Conservation (phyloP, 148 eudicot genomes). For the Talinum fruticosum region DNA sequence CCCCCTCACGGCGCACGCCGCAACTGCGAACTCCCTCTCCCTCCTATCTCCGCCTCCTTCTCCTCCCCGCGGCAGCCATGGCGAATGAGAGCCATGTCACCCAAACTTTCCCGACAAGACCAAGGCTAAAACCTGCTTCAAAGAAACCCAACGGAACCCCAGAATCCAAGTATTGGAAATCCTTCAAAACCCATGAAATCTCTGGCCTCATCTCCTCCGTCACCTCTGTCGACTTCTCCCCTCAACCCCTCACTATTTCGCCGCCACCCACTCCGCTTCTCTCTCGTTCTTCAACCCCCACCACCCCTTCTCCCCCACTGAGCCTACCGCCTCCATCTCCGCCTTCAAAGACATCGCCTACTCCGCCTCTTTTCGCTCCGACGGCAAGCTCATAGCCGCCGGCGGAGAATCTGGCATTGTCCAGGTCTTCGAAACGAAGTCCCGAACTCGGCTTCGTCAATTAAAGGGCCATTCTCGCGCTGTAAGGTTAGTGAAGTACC, state of each 20-base stretch:
- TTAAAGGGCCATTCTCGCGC: slow-evolving; percentile 56
- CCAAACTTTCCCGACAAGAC: slow-evolving; percentile 49
- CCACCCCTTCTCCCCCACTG: slow-evolving; percentile 34
- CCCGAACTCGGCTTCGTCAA: slow-evolving; percentile 47
- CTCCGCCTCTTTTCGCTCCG: slow-evolving; percentile 70
- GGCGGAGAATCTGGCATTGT: slow-evolving; percentile 47
- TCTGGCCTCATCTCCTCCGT: slow-evolving; percentile 45
- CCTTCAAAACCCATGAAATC: slow-evolving; percentile 58
- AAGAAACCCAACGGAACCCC: slow-evolving; percentile 46
- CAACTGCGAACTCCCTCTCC: background rate
- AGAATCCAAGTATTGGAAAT: slow-evolving; percentile 73
- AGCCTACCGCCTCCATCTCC: slow-evolving; percentile 38
- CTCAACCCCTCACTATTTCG: slow-evolving; percentile 54
- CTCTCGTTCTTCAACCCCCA: slow-evolving; percentile 52
- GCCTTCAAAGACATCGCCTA: slow-evolving; percentile 58
- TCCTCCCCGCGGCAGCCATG: slow-evolving; percentile 4
- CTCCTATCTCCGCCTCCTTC: background rate
- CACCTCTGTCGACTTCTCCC: slow-evolving; percentile 64
- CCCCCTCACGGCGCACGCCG: background rate
- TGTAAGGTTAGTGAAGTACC: slow-evolving; percentile 58
- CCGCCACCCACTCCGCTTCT: slow-evolving; percentile 61
- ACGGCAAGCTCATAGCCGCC: slow-evolving; percentile 64
- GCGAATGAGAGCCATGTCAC: slow-evolving; percentile 10
- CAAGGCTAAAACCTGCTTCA: slow-evolving; percentile 60
- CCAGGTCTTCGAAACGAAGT: slow-evolving; percentile 60